Evolutionary conservation across 2,329 filamentous ascomycete genomes (phyloP).

Genomic region (Fusarium denticulatum): DNA sequence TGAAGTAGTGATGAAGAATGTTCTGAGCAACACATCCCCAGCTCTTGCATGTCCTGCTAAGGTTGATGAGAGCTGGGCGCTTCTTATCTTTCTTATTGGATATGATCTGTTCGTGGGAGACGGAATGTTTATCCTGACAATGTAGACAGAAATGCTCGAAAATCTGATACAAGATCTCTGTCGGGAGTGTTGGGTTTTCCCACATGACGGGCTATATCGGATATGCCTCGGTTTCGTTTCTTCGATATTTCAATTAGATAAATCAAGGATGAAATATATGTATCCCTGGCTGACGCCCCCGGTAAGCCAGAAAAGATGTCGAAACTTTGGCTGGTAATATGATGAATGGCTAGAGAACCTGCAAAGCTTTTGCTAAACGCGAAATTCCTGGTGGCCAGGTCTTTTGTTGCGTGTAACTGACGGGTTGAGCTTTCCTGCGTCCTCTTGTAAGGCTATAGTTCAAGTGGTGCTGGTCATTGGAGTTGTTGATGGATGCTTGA

Average conservation of each 20-base stretch:
- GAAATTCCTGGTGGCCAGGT: neutral
- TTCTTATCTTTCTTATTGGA: neutral
- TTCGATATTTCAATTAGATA: neutral
- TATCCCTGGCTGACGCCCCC: neutral
- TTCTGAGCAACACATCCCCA: slow-evolving; percentile 1
- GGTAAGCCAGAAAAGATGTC: neutral
- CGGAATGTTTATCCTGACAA: neutral
- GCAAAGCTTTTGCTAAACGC: neutral
- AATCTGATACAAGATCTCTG: neutral
- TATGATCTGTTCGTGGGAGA: neutral
- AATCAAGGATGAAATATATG: neutral
- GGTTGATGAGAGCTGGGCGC: neutral
- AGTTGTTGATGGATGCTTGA: no score
- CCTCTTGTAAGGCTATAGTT: neutral
- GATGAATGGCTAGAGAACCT: no score
- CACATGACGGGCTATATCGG: neutral
- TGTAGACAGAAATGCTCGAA: slow-evolving; percentile 17
- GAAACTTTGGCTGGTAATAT: neutral
- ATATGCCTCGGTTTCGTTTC: neutral
- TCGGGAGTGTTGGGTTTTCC: neutral
- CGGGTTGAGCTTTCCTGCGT: neutral
- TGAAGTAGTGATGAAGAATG: slow-evolving; percentile 18
- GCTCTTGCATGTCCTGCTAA: neutral
- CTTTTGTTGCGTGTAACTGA: neutral
- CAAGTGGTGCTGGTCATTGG: neutral